phyloP scores from a whole-genome alignment of 306 rosid genomes.

The Pachyrhizus erosus region DNA sequence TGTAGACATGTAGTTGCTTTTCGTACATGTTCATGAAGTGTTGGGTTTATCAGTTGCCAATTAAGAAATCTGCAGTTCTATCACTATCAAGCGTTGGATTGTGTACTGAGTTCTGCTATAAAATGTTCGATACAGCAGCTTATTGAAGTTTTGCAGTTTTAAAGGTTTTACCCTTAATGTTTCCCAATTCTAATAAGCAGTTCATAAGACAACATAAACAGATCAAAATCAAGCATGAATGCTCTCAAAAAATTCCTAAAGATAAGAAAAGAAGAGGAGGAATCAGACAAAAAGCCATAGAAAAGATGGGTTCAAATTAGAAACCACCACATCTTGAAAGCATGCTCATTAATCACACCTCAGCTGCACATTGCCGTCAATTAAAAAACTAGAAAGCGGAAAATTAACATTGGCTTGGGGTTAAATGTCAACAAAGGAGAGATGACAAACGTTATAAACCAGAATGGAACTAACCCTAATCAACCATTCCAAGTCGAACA shows the following conservation, averaged over 20 bases:
- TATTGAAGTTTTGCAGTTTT: not conserved
- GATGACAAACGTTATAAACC: too few relatives aligned
- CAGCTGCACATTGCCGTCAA: not conserved
- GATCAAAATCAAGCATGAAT: not conserved
- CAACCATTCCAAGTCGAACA: not conserved
- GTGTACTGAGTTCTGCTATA: not conserved
- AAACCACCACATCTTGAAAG: not conserved
- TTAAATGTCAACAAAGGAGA: too few relatives aligned
- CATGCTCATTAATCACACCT: not conserved
- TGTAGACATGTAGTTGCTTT: not conserved
- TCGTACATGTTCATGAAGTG: not conserved
- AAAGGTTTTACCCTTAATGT: not conserved
- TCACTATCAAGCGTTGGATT: not conserved
- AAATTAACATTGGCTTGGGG: too few relatives aligned
- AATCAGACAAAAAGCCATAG: not conserved
- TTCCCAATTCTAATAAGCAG: not conserved
- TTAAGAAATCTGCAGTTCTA: not conserved
- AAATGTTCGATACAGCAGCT: not conserved
- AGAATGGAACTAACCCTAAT: constrained; percentile 20
- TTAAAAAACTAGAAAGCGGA: not conserved
- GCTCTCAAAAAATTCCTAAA: not conserved
- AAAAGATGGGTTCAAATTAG: not conserved
- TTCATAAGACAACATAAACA: not conserved
- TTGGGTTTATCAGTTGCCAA: not conserved
- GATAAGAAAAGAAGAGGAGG: not conserved